Evolutionary conservation across 441 rosid species (phyloP), one percentile per base, ranked within the genome.

Genomic region (Syzygium syzygioides): DNA sequence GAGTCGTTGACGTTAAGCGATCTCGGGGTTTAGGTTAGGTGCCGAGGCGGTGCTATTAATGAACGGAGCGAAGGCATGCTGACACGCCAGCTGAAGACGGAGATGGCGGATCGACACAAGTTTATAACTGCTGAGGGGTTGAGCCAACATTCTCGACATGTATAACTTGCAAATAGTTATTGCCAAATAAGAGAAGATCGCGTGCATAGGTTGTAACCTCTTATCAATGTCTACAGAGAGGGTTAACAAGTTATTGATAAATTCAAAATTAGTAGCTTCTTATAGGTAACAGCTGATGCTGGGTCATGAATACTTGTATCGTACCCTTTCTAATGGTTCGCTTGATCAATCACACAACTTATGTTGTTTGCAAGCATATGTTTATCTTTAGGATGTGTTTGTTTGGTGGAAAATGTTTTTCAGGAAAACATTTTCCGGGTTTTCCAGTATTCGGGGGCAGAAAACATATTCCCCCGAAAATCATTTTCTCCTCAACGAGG

Each of bases 11-110:
- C 9, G 6, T 37, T 71, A 71, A 37, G 28, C 0, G 52, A 37
- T 26, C n/a, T 41, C 2, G 0, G 3, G 23, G 4, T 12, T 37
- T 23, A 3, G n/a, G n/a, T 76, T 0, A 71, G 5, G 83, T 12
- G 9, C 12, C 3, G 17, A 71, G 52, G 50, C 5, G 1, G 9
- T 37, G n/a, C 50, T 14, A 23, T 6, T 37, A 12, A 20, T 23
- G 83, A 71, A 10, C 15, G 34, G 34, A 32, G 34, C 34, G 34
- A 32, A 32, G 3, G 34, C 34, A 32, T 32, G 34, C 34, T 32
- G 34, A 32, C 34, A 32, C 34, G 34, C 34, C 34, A 32, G 34
- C 41, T 0, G 28, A 71, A 37, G 14, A 71, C 23, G 3, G 8
- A 11, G 10, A 71, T 5, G 17, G 8, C 20, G 52, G n/a, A 71